A percentile compares a stretch with the other conserved stretches of the same genome.
Evolutionary conservation across 2,329 filamentous ascomycete genomes (phyloP).

Genomic region (Xylaria polymorpha): DNA sequence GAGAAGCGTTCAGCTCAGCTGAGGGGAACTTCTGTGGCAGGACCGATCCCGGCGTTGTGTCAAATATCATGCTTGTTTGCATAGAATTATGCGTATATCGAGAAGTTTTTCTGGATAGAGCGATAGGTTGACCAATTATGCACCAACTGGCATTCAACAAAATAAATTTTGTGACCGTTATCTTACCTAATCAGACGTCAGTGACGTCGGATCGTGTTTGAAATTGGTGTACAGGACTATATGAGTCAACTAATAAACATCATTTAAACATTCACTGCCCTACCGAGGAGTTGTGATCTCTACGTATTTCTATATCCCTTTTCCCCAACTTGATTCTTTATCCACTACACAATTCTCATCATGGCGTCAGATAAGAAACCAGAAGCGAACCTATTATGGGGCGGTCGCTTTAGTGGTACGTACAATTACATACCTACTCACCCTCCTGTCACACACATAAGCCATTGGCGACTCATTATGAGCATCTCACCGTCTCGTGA

Average conservation of each 20-base stretch:
- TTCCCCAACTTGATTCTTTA: not conserved
- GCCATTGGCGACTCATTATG: not conserved
- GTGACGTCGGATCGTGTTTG: not conserved
- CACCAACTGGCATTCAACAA: not conserved
- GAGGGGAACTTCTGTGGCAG: not conserved
- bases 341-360: constrained; percentile 1
- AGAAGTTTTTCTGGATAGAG: not conserved
- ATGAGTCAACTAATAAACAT: not conserved
- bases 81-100: not conserved
- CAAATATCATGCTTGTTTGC: not conserved
- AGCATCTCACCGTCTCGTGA: too few species aligned
- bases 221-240: not conserved
- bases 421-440: constrained; percentile 14
- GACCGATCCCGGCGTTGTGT: not conserved
- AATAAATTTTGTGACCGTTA: not conserved
- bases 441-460: too few species aligned
- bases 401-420: constrained; percentile 69
- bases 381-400: constrained; percentile 60
- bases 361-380: constrained; percentile 42
- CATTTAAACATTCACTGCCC: not conserved
- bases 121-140: not conserved
- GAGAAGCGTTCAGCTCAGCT: not conserved
- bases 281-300: not conserved
- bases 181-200: not conserved
- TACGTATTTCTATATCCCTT: not conserved